These are phyloP conservation scores for Globisporangium spiculum DNA, from an alignment of 352 stramenopile species.

Conservation along the genomic window DNA sequence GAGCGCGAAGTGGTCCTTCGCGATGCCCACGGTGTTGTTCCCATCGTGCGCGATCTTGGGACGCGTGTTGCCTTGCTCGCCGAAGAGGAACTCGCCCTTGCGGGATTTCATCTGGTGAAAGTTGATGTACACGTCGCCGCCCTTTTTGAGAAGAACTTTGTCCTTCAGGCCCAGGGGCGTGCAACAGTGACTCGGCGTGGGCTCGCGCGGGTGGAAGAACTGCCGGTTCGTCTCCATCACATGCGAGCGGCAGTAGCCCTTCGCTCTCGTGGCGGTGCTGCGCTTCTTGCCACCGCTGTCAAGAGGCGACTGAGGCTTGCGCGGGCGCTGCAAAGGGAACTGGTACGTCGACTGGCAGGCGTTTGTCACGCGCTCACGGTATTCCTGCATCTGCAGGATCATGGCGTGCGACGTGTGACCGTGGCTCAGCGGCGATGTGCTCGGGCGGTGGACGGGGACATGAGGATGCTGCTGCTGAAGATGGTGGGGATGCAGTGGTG, in stretches of 20 bases:
- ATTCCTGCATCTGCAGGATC: conserved; percentile 59
- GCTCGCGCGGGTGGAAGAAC: conserved; percentile 25
- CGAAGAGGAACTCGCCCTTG: conserved; percentile 35
- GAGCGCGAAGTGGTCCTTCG: conserved; percentile 47
- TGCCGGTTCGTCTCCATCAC: conserved; percentile 40
- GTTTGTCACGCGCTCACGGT: conserved; percentile 39
- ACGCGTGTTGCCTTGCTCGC: conserved; percentile 14
- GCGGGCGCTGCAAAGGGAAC: conserved; percentile 23
- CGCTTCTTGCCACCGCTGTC: neutral
- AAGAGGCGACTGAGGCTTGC: neutral
- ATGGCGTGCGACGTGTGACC: conserved; percentile 54
- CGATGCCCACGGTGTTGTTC: conserved; percentile 18
- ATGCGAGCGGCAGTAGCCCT: conserved; percentile 37
- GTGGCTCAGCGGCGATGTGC: conserved; percentile 19
- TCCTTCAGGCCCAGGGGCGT: conserved; percentile 26
- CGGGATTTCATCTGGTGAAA: conserved; percentile 47
- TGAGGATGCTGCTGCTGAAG: neutral
- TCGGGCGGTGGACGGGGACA: conserved; percentile 8
- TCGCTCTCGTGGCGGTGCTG: conserved; percentile 2
- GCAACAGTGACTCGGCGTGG: conserved; percentile 14
- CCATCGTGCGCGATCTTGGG: conserved; percentile 17
- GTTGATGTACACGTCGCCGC: conserved; percentile 33
- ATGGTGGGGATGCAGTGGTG: neutral
- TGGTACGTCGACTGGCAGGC: conserved; percentile 55
- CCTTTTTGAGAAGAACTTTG: conserved; percentile 19